Evolutionary conservation across 176 grass and related monocot species (phyloP), one percentile per base, ranked within the genome.

Genomic region (Phoenix roebelenii): DNA sequence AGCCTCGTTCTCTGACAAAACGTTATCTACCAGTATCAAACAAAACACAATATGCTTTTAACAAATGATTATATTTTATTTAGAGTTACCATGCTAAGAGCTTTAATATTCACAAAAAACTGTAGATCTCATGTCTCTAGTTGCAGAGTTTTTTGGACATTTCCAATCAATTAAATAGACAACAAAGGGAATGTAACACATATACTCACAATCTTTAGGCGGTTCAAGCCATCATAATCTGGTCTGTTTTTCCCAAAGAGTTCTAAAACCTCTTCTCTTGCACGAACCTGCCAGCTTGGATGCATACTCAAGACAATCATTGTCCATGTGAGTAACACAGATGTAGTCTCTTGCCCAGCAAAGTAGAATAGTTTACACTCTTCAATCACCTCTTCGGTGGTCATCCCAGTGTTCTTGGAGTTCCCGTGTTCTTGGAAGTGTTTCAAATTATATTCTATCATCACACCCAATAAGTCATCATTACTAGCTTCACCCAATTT

Each of bases 281-380:
- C 90, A 5, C 79, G 82, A 66, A 69, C 63, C 67, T 89, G 90
- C 90, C 90, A 95, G 49, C 74, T 57, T 17, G 85, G 85, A 84
- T 95, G 76, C 85, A 95, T 86, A 60, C 73, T 78, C 60, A 95
- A 55, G 18, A 82, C 66, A 48, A 89, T 10, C 76, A 95, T 82
- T 1, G 90, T 86, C 85, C 85, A 95, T 0, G 85, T 95, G 17
- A 95, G 76, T 52, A 89, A 56, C 69, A 86, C 76, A 6, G 90
- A 86, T 0, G 90, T 89, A 23, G 90, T 95, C 70, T 89, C 85
- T 70, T 86, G 81, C 12, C 90, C 90, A 5, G 85, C 85, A 64
- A 95, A 84, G 79, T 95, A 95, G 72, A 89, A 95, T 0, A 95
- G 63, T 68, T 89, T 95, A 77, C 90, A 95, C 70, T 95, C 90